Base-by-base conservation (phyloP, 805 yeast genomes). In the Candida krabiensis region DNA sequence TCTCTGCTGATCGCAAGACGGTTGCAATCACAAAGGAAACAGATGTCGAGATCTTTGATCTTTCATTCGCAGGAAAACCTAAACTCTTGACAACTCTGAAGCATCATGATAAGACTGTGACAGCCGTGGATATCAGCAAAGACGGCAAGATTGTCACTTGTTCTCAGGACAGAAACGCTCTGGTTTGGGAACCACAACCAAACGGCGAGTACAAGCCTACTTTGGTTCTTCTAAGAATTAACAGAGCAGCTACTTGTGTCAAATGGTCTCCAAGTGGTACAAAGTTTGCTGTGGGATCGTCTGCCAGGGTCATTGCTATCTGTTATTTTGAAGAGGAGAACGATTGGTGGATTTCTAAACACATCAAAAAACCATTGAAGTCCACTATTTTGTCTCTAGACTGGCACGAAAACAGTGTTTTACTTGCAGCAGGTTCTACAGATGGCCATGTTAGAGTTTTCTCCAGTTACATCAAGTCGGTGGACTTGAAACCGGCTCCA, bases 291-390 rank as follows among this genome's bases (percentile, higher is more conserved):
- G 98, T 91, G 33, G 99, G 97, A 1, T 86, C 96, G 2, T 88
- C 96, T 32, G 97, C 96, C 30, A 73, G 98, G 43, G 84, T 86
- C 46, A 83, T 93, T 63, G 96, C 98, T 8, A 86, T 93, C 34
- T 93, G 99, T 69, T 93, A 90, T 67, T 93, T 85, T 61, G 99
- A 93, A 66, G 85, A 74, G 46, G 96, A 89, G 55, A 93, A 91
- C 62, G 96, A 93, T 61, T 93, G 99, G 99, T 93, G 99, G 99
- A 90, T 93, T 35, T 87, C 98, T 11, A 91, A 91, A 65, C 99
- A 91, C 67, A 84, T 93, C 65, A 90, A 90, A 70, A 88, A 86
- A 64, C 96, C 97, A n/a, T 71, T 93, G 53, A 82, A 83, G 61
- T 84, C 96, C 9, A 88, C 97, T 22, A 75, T 90, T 50, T 73